Evolutionary conservation across 1,139 yeast genomes (phyloP).

Genomic region (Yamadazyma trypodendri): DNA sequence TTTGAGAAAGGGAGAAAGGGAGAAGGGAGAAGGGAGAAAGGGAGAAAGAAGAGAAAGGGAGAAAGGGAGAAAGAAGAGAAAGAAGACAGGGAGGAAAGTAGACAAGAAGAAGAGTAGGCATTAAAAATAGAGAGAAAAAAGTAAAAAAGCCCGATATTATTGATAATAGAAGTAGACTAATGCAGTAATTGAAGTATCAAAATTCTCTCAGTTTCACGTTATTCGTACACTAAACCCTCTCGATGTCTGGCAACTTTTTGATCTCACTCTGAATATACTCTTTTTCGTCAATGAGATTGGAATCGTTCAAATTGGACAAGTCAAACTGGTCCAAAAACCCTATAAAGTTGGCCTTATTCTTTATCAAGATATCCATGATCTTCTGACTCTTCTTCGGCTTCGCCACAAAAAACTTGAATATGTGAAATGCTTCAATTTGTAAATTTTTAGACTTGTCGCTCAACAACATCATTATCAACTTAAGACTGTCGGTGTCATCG

Average conservation of each 20-base stretch:
- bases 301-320: constrained; percentile 62
- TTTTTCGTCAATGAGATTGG: constrained; percentile 73
- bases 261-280: constrained; percentile 78
- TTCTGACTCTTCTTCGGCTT: constrained; percentile 87
- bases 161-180: too few relatives aligned
- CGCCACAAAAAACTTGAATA: constrained; percentile 90
- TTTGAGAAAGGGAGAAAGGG: too few relatives aligned
- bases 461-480: constrained; percentile 79
- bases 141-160: too few relatives aligned
- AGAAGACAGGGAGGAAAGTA: too few relatives aligned
- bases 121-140: too few relatives aligned
- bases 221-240: constrained; percentile 12
- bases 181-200: too few relatives aligned
- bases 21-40: too few relatives aligned
- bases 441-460: constrained; percentile 88
- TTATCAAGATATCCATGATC: constrained; percentile 74
- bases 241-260: constrained; percentile 57
- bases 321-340: constrained; percentile 69
- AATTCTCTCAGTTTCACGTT: too few relatives aligned
- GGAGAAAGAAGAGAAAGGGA: too few relatives aligned
- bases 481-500: constrained; percentile 76
- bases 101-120: too few relatives aligned
- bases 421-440: constrained; percentile 88
- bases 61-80: too few relatives aligned
- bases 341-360: constrained; percentile 76